Evolutionary conservation across 2,329 filamentous ascomycete species (phyloP).

Genomic region (Ophiostoma populinum): DNA sequence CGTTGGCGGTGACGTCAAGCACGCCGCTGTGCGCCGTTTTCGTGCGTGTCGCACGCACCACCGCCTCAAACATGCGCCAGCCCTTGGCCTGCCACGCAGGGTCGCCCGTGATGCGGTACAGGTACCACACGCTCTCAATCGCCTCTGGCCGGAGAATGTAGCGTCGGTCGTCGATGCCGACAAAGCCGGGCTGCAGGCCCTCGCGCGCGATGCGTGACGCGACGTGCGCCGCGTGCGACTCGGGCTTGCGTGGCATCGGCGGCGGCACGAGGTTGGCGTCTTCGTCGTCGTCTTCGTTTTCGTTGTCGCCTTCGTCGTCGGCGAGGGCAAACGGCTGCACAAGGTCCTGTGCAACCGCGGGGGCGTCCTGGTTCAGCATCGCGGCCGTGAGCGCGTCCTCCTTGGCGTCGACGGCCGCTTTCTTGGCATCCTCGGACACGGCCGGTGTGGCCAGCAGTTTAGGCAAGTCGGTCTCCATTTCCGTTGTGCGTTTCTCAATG

Average conservation of each 20-base stretch:
- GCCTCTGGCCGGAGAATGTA: conserved; percentile 64
- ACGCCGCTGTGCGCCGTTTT: conserved; percentile 54
- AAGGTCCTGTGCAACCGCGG: too few relatives aligned
- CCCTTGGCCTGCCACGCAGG: conserved; percentile 59
- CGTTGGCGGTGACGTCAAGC: conserved; percentile 36
- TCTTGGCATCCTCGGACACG: too few relatives aligned
- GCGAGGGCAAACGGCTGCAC: too few relatives aligned
- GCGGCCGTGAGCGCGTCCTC: too few relatives aligned
- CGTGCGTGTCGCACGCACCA: conserved; percentile 49
- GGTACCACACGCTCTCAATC: conserved; percentile 76
- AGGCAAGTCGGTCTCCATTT: too few relatives aligned
- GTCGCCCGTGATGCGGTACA: conserved; percentile 80
- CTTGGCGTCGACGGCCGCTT: too few relatives aligned
- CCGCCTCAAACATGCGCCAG: conserved; percentile 69
- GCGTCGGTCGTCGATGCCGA: conserved; percentile 23
- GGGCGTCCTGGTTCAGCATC: too few relatives aligned
- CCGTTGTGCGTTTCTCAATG: too few relatives aligned
- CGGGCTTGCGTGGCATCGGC: conserved; percentile 22
- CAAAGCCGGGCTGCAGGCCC: conserved; percentile 33
- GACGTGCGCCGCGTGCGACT: conserved; percentile 38
- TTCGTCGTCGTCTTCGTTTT: too few relatives aligned
- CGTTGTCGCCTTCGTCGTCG: too few relatives aligned
- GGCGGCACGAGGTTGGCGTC: conserved; percentile 13
- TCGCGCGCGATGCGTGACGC: conserved; percentile 25
- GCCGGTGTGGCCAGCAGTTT: too few relatives aligned